phyloP scores from a whole-genome alignment of 2,329 filamentous ascomycete species.

The Albifimbria verrucaria region DNA sequence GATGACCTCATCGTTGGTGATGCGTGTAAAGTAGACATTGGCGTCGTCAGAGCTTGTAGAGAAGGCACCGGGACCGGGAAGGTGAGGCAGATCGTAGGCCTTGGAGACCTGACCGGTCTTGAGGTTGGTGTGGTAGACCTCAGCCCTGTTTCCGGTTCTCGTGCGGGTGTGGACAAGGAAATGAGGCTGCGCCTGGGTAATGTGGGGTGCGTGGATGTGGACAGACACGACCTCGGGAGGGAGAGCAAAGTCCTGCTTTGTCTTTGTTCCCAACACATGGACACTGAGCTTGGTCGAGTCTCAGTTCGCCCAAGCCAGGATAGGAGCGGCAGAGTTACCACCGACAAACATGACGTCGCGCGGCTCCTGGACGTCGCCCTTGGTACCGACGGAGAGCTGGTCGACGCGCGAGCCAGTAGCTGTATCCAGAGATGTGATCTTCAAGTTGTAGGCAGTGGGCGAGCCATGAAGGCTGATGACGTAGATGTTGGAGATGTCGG shows the following conservation, averaged over 20 bases:
- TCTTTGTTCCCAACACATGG: constrained; percentile 65
- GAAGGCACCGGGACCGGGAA: constrained; percentile 70
- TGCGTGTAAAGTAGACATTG: constrained; percentile 85
- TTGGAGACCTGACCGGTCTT: constrained; percentile 67
- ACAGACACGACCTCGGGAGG: constrained; percentile 45
- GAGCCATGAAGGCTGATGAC: constrained; percentile 71
- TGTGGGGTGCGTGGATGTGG: constrained; percentile 70
- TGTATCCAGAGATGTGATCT: constrained; percentile 70
- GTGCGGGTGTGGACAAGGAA: constrained; percentile 83
- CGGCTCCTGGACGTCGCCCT: constrained; percentile 64
- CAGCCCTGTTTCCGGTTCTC: constrained; percentile 68
- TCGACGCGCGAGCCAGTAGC: constrained; percentile 69
- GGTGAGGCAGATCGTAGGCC: constrained; percentile 73
- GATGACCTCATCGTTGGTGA: constrained; percentile 70
- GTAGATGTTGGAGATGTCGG: constrained; percentile 68
- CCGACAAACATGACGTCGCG: constrained; percentile 72
- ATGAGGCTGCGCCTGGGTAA: constrained; percentile 69
- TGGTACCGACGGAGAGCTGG: constrained; percentile 69
- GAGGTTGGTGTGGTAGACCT: constrained; percentile 80
- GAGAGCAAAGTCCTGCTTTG: constrained; percentile 52
- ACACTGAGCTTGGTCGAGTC: constrained; percentile 61
- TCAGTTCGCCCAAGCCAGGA: constrained; percentile 72
- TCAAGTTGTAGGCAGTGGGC: constrained; percentile 70
- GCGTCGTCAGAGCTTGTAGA: constrained; percentile 73
- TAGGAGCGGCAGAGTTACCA: constrained; percentile 69